Percentiles rank a stretch among this genome's conserved stretches.
Evolutionary conservation across 805 yeast species (phyloP).

Genomic region (Yarrowia yakushimensis): DNA sequence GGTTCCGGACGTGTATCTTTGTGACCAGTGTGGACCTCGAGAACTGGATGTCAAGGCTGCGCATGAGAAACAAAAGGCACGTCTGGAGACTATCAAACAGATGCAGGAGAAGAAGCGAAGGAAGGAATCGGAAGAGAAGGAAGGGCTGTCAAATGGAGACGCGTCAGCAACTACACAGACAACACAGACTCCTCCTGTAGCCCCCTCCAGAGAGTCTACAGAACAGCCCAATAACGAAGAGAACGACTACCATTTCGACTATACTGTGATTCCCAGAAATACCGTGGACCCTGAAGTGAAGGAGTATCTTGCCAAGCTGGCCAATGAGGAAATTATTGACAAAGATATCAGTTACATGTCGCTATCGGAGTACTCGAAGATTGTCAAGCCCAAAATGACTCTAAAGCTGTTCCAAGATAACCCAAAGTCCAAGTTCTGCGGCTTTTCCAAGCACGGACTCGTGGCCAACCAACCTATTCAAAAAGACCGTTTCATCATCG

Average conservation of each 20-base stretch:
- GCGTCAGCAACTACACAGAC: slow-evolving; percentile 11
- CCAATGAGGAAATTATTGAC: slow-evolving; percentile 7
- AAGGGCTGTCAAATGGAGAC: slow-evolving; percentile 1
- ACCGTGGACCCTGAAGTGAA: slow-evolving; percentile 1
- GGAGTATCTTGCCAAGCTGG: not conserved
- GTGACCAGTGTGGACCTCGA: slow-evolving; percentile 67
- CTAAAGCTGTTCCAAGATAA: slow-evolving; percentile 61
- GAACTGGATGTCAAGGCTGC: slow-evolving; percentile 46
- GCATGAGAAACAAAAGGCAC: slow-evolving; percentile 40
- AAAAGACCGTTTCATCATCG: slow-evolving; percentile 51
- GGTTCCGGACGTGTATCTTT: slow-evolving; percentile 78
- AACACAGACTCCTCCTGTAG: not conserved
- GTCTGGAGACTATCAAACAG: slow-evolving; percentile 25
- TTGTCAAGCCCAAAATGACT: slow-evolving; percentile 39
- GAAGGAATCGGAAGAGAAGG: slow-evolving; percentile 21
- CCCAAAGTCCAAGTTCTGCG: slow-evolving; percentile 53
- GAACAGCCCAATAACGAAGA: slow-evolving; percentile 20
- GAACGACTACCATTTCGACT: slow-evolving; percentile 17
- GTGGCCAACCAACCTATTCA: slow-evolving; percentile 45
- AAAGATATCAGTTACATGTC: slow-evolving; percentile 28
- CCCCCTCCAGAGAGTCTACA: slow-evolving; percentile 8
- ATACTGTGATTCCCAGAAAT: slow-evolving; percentile 7
- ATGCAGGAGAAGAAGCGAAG: slow-evolving; percentile 10
- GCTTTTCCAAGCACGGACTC: slow-evolving; percentile 67
- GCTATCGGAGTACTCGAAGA: slow-evolving; percentile 22